Evolutionary conservation across 2,329 filamentous ascomycete genomes (phyloP), one percentile per base, ranked within the genome.

Genomic region (Plectosphaerella cucumerina): DNA sequence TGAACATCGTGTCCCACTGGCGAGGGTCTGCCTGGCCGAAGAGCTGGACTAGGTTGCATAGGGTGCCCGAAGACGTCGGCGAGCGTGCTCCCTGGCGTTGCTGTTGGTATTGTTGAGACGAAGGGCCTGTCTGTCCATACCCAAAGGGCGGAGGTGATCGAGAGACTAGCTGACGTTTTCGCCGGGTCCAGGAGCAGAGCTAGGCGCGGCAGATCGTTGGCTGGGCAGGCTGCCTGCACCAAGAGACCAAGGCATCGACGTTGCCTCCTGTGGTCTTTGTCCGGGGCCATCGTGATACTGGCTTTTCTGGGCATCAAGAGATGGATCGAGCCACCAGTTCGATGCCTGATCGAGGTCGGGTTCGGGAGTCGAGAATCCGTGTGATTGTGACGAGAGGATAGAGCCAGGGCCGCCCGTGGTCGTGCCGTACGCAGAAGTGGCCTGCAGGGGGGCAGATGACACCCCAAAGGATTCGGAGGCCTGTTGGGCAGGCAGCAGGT

Each of bases 311-410:
- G 17, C 17, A 20, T 42, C 39, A 5, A 42, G 5, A 42, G 39
- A 45, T 17, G 44, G 44, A 26, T 45, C 44, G 8, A 45, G 44
- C 44, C 44, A 45, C 44, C 44, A 45, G n/a, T 23, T 33, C 11
- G 22, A 18, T 14, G 22, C n/a, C 6, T 33, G 22, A 3, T 45
- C 44, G n/a, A 45, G 44, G 6, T 12, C 22, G 31, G 26, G 14
- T 12, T 18, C 17, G 39, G 39, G 11, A 2, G 39, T 18, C 39
- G 39, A 20, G n/a, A 42, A 42, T 8, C 6, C 10, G 4, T 42
- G n/a, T 11, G n/a, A 31, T 11, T 42, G n/a, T 11, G n/a, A 31
- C 26, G 26, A 31, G 8, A 9, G 12, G 26, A 31, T 11, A 31
- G 26, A 31, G 12, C 8, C 26, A 3, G 26, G 26, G 26, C 26